phyloP scores from a whole-genome alignment of 2,329 filamentous ascomycete genomes.

The Drechslera avenae region DNA sequence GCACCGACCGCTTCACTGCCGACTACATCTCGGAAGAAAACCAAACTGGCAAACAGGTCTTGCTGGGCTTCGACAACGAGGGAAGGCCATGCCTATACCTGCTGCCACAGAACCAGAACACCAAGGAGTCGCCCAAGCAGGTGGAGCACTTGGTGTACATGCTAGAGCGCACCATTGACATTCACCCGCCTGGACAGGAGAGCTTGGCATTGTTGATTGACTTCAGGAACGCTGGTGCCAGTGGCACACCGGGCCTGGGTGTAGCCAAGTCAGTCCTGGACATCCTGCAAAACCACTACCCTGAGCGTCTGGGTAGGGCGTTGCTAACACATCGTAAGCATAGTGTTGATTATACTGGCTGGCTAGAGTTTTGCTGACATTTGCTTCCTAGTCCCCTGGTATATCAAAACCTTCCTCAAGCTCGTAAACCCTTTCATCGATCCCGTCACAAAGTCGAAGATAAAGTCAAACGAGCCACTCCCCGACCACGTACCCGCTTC shows the following conservation, averaged over 20 bases:
- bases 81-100: constrained; percentile 90
- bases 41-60: constrained; percentile 92
- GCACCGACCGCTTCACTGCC: constrained; percentile 72
- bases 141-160: constrained; percentile 95
- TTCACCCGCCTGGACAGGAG: constrained; percentile 87
- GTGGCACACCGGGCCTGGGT: constrained; percentile 75
- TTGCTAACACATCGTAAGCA: constrained; percentile 83
- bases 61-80: constrained; percentile 84
- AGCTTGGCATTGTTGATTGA: constrained; percentile 87
- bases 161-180: constrained; percentile 85
- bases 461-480: constrained; percentile 97
- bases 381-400: constrained; percentile 72
- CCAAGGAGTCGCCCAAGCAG: constrained; percentile 81
- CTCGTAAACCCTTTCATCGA: constrained; percentile 96
- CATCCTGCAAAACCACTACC: constrained; percentile 95
- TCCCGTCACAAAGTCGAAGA: constrained; percentile 87
- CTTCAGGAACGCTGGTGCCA: constrained; percentile 79
- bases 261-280: constrained; percentile 83
- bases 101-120: constrained; percentile 90
- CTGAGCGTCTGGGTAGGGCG: constrained; percentile 85
- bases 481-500: constrained; percentile 76
- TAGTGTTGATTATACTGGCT: not conserved
- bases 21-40: constrained; percentile 94
- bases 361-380: constrained; percentile 5
- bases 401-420: constrained; percentile 94